These are phyloP conservation scores for Saitozyma sp. DNA, from an alignment of 768 basidiomycete genomes.

Conservation along the genomic window DNA sequence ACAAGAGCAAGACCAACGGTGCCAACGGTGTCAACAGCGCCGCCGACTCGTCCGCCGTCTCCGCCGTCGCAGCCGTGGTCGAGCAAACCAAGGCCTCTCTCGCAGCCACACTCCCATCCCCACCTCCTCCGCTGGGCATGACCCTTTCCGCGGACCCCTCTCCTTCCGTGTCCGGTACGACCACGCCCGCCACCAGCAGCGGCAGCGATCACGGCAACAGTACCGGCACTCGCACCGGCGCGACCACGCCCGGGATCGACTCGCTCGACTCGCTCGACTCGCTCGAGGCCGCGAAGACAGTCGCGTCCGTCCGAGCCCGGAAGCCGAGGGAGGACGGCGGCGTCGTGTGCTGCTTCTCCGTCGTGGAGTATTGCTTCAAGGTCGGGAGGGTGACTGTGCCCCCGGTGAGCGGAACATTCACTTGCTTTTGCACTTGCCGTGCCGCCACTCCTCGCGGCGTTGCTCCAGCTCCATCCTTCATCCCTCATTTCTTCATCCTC, in stretches of 20 bases:
- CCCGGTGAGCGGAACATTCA: constrained; percentile 30
- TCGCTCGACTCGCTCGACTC: no score
- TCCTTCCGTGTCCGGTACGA: background rate
- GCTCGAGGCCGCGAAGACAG: constrained; percentile 25
- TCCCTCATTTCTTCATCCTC: no score
- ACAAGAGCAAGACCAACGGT: background rate
- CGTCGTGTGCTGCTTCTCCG: constrained; percentile 37
- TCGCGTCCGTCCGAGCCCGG: constrained; percentile 12
- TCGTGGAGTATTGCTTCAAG: constrained; percentile 46
- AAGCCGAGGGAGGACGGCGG: constrained; percentile 36
- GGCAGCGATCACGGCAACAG: background rate
- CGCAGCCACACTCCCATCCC: constrained; percentile 6
- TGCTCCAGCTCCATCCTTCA: no score
- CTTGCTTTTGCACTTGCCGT: no score
- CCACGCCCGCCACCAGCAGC: background rate
- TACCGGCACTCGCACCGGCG: no score
- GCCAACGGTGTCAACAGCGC: background rate
- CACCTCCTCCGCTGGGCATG: constrained; percentile 9
- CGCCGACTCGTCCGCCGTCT: no score
- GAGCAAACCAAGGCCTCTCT: background rate
- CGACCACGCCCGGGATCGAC: no score
- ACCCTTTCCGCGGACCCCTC: constrained; percentile 16
- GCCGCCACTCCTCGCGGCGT: no score
- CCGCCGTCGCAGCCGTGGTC: background rate
- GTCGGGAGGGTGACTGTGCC: constrained; percentile 45